Base-by-base conservation (phyloP, 148 eudicot species). In the Hydrangea macrophylla region DNA sequence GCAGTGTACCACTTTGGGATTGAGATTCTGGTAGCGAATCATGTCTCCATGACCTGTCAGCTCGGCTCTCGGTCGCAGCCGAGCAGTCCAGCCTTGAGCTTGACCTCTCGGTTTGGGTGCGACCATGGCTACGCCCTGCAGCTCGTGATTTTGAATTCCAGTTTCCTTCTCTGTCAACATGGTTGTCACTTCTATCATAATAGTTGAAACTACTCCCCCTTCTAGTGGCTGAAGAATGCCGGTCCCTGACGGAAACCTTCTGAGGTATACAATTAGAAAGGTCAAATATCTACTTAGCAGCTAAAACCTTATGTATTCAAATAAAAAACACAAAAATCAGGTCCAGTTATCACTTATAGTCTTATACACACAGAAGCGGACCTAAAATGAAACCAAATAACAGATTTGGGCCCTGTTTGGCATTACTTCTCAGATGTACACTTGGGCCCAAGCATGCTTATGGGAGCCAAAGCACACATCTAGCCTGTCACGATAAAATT, bases 111-210 rank as follows among this genome's bases (percentile, higher is more conserved):
- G 68, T 57, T 71, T 85, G 96, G 72, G 45, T 74, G 59, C 88
- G 91, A 58, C 40, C 78, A 64, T 89, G 85, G 63, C 60, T 70
- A 6, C 94, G 84, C 5, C 77, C 82, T 33, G 85, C 64, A 71
- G 70, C 80, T 70, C 92, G 79, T 58, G 94, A 70, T 81, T 88
- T 92, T 28, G 92, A 63, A 74, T 82, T 84, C 98, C 98, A 88
- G 72, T 78, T 90, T 30, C 89, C 86, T 57, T 92, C 98, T 78
- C 84, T 84, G 55, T 88, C 98, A 54, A 76, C 74, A 62, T 80
- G 90, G 58, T 67, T 78, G 36, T 88, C 96, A 71, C 70, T 85
- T 77, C 92, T 79, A 37, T 92, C 93, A 72, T 81, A 71, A 72
- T 78, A 82, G 71, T 80, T 78, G n/a, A n/a, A n/a, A n/a, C n/a